Base-by-base conservation (phyloP, 176 grass and related monocot species). In the Avena insularis region DNA sequence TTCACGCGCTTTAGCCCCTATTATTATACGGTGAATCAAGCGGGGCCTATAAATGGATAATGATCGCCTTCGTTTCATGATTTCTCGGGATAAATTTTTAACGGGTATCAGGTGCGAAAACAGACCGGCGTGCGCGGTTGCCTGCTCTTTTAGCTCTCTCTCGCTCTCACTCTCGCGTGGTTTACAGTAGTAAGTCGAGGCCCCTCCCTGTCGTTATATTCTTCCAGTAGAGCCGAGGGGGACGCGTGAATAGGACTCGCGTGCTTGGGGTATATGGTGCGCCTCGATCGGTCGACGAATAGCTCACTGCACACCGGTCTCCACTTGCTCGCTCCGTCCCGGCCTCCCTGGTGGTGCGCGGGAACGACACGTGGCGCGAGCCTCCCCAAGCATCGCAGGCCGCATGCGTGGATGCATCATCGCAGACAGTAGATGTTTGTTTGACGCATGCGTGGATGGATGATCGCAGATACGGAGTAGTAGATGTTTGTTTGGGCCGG, bases 181-280 rank as follows among this genome's bases (percentile, higher is more conserved):
- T 61, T 27, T 10, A 25, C 53, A 21, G 59, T 74, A 77, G 59
- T 74, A 77, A 86, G 84, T 16, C 69, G 19, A 68, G 21, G 7
- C 31, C 40, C 40, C 40, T 6, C 38, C 69, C 12, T 25, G 73
- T 74, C 45, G 23, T 15, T 1, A 31, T 86, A 86, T 90, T 86
- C 84, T 82, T 86, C 84, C 84, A 90, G 84, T 27, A 0, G 20
- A 61, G 79, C 54, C 71, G 84, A 90, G 71, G 88, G 79, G 23
- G 88, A 90, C 88, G 17, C 83, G 13, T 35, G 82, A 75, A 59
- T 20, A 54, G 6, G 65, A 49, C 79, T 57, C 40, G 25, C 40
- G 25, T 47, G 25, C 17, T 27, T 29, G 59, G 33, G 38, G 68
- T 23, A 45, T 83, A 83, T 6, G 27, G 20, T 43, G 35, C 65